Evolutionary conservation across 139 green algal genomes (phyloP), one percentile per base, ranked within the genome.

Genomic region (Chlamydomonas urium): DNA sequence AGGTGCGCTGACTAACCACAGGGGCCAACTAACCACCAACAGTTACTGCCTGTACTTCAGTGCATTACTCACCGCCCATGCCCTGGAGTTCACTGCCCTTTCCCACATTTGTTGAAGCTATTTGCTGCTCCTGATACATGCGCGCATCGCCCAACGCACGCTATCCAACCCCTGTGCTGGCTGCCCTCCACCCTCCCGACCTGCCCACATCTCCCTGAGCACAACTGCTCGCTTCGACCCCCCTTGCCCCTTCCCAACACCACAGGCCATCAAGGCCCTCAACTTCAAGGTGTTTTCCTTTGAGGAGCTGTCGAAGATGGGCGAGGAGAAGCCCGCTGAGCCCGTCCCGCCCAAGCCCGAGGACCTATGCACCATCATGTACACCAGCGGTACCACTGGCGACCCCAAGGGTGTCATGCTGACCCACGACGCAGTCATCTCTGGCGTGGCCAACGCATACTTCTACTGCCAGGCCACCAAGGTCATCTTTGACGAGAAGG

Each of bases 311-410:
- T 34, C 89, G 58, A 59, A 73, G 42, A 38, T 87, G 53, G 92
- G 93, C 14, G 38, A 65, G 6, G 62, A 59, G 24, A 82, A 76
- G 38, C 84, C 86, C 0, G 76, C 59, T 0, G 63, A 70, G 32
- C 73, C 80, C 24, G 70, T 87, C 31, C 83, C 83, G 21, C 89
- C 92, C n/a, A 82, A 77, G 68, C 61, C 86, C 0, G 75, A 91
- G 31, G 91, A 96, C 82, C 74, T 94, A n/a, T 94, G 86, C 83
- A 97, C 92, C 67, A 96, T 97, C 80, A 97, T 97, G 92, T 95
- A 97, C 86, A 97, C 92, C 10, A 86, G 65, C n/a, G 92, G 83
- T 57, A 88, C 79, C 38, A 88, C 83, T 56, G 79, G 78, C 36
- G 77, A 87, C 35, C 84, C 85, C 70, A 90, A 96, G 86, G 92